Evolutionary conservation across 2,329 filamentous ascomycete genomes (phyloP).

Genomic region (Sporothrix humicola): DNA sequence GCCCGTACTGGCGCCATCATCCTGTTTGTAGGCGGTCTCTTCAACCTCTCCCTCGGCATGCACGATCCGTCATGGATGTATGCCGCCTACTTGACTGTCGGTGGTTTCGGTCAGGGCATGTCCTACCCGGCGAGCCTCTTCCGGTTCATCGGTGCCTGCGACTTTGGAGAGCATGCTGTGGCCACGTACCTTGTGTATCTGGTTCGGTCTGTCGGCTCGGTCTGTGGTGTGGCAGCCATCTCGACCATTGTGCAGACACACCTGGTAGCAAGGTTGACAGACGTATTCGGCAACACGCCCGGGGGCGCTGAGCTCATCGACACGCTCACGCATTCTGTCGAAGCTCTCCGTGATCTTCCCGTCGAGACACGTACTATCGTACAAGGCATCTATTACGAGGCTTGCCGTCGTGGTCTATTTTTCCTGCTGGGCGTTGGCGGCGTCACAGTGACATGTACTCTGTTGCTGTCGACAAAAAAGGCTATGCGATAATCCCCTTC

Average conservation of each 20-base stretch:
- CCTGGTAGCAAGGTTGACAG: neutral
- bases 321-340: conserved; percentile 32
- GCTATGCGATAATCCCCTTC: neutral
- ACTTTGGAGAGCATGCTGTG: conserved; percentile 32
- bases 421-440: conserved; percentile 30
- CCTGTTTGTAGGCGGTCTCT: conserved; percentile 54
- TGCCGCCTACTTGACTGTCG: conserved; percentile 37
- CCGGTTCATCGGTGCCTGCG: neutral
- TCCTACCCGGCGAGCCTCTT: conserved; percentile 31
- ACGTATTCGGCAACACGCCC: conserved; percentile 22
- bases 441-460: conserved; percentile 26
- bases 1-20: conserved; percentile 57
- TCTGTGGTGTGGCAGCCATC: conserved; percentile 34
- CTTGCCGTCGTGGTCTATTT: conserved; percentile 33
- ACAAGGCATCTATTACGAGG: conserved; percentile 32
- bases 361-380: conserved; percentile 24
- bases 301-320: conserved; percentile 31
- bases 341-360: conserved; percentile 31
- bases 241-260: conserved; percentile 32
- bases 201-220: conserved; percentile 33
- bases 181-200: conserved; percentile 34
- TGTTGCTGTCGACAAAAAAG: conserved; percentile 9
- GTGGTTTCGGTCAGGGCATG: conserved; percentile 37
- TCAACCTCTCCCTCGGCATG: conserved; percentile 54
- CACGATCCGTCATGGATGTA: conserved; percentile 61